These are phyloP conservation scores for Naganishia sp. DNA, from an alignment of 1,284 basidiomycete genomes.

Conservation along the genomic window DNA sequence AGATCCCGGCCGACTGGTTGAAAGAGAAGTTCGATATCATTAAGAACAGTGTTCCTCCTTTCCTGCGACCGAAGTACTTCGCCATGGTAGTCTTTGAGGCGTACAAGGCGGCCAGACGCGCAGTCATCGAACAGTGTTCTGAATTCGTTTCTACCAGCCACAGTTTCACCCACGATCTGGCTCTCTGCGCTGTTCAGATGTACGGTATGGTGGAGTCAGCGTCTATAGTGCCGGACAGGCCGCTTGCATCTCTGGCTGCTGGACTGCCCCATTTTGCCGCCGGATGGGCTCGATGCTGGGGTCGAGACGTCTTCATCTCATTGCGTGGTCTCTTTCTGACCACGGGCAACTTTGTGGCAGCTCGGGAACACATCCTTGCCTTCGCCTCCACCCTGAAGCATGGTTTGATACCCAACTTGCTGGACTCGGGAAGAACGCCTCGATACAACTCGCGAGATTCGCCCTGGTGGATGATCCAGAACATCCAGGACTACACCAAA, in stretches of 20 bases:
- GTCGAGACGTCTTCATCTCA: constrained; percentile 94
- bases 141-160: constrained; percentile 81
- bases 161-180: constrained; percentile 84
- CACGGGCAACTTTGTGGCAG: constrained; percentile 83
- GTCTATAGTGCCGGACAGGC: constrained; percentile 67
- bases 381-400: constrained; percentile 79
- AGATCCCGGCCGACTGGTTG: constrained; percentile 74
- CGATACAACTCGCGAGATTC: constrained; percentile 60
- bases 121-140: constrained; percentile 79
- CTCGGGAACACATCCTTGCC: constrained; percentile 81
- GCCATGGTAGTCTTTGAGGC: constrained; percentile 83
- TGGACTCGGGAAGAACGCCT: constrained; percentile 81
- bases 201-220: constrained; percentile 84
- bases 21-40: constrained; percentile 78
- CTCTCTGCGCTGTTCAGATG: constrained; percentile 86
- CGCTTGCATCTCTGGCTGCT: constrained; percentile 82
- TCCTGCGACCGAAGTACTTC: constrained; percentile 91
- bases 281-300: constrained; percentile 93
- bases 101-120: constrained; percentile 80
- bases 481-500: constrained; percentile 89
- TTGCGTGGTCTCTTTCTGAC: constrained; percentile 86
- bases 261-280: constrained; percentile 88
- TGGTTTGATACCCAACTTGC: constrained; percentile 86
- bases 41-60: constrained; percentile 70
- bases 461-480: constrained; percentile 92